phyloP scores from a whole-genome alignment of 805 yeast species.

The Wickerhamiella spandovensis region DNA sequence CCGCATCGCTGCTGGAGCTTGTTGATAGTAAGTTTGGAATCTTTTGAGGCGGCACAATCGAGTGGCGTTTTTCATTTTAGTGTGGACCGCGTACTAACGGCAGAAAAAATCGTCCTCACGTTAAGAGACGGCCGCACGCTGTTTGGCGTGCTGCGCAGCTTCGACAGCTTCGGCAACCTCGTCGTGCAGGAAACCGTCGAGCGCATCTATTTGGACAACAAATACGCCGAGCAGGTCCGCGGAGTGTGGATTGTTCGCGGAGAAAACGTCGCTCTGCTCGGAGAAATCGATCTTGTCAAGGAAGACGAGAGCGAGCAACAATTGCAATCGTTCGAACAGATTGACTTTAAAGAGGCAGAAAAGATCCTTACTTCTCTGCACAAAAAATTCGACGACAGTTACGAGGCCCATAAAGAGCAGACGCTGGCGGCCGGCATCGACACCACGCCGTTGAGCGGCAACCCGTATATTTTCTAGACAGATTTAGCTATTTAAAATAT shows the following conservation, averaged over 20 bases:
- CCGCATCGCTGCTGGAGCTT: conserved; percentile 29
- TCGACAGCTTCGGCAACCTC: conserved; percentile 84
- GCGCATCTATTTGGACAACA: conserved; percentile 40
- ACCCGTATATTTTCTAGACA: conserved; percentile 12
- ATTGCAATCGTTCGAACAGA: conserved; percentile 39
- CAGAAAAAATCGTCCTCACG: conserved; percentile 54
- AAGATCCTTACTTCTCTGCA: conserved; percentile 21
- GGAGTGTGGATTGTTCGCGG: conserved; percentile 89
- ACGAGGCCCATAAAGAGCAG: conserved; percentile 11
- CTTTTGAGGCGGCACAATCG: background rate
- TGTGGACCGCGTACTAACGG: background rate
- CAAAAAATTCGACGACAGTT: background rate
- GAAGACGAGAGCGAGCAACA: conserved; percentile 48
- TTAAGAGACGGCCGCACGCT: conserved; percentile 81
- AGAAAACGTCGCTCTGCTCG: conserved; percentile 87
- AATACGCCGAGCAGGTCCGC: conserved; percentile 61
- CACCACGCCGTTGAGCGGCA: conserved; percentile 9
- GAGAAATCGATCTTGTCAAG: conserved; percentile 79
- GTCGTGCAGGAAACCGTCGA: conserved; percentile 86
- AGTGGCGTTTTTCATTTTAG: background rate
- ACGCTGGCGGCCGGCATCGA: conserved; percentile 14
- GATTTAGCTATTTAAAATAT: background rate
- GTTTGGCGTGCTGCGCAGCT: conserved; percentile 83
- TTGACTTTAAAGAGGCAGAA: conserved; percentile 53
- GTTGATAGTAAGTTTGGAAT: conserved; percentile 26